phyloP scores from a whole-genome alignment of 768 basidiomycete species.

The Brasilioporus rufonigricans region DNA sequence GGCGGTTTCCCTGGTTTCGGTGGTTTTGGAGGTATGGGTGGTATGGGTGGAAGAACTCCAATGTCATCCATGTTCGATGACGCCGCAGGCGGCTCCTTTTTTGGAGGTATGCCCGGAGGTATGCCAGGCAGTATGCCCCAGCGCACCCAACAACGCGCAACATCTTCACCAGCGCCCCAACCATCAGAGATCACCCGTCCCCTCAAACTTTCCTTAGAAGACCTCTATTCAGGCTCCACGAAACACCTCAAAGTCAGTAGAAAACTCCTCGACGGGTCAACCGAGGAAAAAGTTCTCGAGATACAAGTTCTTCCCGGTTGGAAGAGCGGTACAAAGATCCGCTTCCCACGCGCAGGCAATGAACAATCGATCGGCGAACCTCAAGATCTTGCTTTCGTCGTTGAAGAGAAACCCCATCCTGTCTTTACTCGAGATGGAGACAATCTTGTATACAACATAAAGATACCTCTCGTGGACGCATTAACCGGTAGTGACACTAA shows the following conservation, averaged over 20 bases:
- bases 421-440: slow-evolving; percentile 78
- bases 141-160: slow-evolving; percentile 30
- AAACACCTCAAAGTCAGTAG: slow-evolving; percentile 90
- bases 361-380: slow-evolving; percentile 64
- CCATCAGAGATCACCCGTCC: slow-evolving; percentile 72
- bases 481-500: slow-evolving; percentile 59
- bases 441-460: slow-evolving; percentile 61
- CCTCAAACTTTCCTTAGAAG: slow-evolving; percentile 80
- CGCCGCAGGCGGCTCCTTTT: slow-evolving; percentile 38
- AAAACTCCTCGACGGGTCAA: slow-evolving; percentile 62
- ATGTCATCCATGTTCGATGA: slow-evolving; percentile 36
- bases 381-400: slow-evolving; percentile 92
- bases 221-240: slow-evolving; percentile 79
- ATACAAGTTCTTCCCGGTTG: slow-evolving; percentile 83
- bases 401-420: slow-evolving; percentile 92
- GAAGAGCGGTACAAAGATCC: slow-evolving; percentile 95
- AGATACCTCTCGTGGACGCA: slow-evolving; percentile 81
- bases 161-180: slow-evolving; percentile 31
- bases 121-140: slow-evolving; percentile 53
- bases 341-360: slow-evolving; percentile 86
- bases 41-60: slow-evolving; percentile 27
- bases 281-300: slow-evolving; percentile 85
- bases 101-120: slow-evolving; percentile 41
- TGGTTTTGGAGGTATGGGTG: slow-evolving; percentile 32
- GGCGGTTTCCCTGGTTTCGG: slow-evolving; percentile 34